These are phyloP conservation scores for Collybia mongolica DNA, from an alignment of 768 basidiomycete genomes.

Conservation along the genomic window DNA sequence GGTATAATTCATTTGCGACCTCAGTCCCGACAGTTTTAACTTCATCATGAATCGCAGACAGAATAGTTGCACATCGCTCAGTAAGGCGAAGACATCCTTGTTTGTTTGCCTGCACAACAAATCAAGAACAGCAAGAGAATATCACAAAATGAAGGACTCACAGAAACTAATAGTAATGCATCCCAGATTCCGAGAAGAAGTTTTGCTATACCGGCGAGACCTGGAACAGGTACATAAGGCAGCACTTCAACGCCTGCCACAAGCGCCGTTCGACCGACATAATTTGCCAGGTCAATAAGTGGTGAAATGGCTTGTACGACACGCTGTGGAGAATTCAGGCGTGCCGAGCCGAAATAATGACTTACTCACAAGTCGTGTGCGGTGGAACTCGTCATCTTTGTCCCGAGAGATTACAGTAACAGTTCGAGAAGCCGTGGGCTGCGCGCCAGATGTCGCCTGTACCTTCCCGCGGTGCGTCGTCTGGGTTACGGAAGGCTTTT, in stretches of 20 bases:
- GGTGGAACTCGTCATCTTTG: no score
- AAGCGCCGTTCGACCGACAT: constrained; percentile 36
- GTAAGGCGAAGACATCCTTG: constrained; percentile 69
- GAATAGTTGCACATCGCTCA: constrained; percentile 66
- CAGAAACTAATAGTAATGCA: constrained; percentile 55
- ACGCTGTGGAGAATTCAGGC: constrained; percentile 18
- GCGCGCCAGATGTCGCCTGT: no score
- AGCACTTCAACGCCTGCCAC: constrained; percentile 32
- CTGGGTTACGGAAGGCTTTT: no score
- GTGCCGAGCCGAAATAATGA: no score
- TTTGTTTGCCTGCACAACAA: constrained; percentile 53
- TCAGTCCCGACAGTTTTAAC: constrained; percentile 51
- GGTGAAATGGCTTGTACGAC: constrained; percentile 29
- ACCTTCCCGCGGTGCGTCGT: no score
- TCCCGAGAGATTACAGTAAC: no score
- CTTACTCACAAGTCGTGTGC: no score
- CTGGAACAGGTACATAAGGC: constrained; percentile 48
- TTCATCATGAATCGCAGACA: constrained; percentile 59
- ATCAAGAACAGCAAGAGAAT: background rate
- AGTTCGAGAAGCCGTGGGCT: no score
- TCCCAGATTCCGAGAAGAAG: constrained; percentile 65
- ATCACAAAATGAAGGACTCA: constrained; percentile 29
- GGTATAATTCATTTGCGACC: constrained; percentile 43
- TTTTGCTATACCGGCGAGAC: constrained; percentile 47
- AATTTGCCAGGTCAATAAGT: constrained; percentile 31